Conservation (phyloP, 352 stramenopile species). For the Aphanomyces stellatus region DNA sequence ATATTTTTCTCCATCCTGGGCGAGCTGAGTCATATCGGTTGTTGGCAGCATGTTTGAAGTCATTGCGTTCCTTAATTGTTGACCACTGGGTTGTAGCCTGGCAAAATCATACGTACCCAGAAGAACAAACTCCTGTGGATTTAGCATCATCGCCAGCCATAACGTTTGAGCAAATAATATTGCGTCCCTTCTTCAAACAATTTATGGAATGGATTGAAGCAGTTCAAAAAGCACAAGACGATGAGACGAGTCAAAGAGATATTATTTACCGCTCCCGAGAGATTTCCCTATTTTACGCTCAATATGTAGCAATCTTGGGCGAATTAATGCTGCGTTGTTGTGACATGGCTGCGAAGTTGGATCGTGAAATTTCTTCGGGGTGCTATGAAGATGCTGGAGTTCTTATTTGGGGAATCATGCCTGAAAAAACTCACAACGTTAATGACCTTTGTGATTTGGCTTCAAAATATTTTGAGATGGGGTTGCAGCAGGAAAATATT, state of each 20-base stretch:
- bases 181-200: not conserved
- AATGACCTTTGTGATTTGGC: not conserved
- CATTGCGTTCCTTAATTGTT: constrained; percentile 6
- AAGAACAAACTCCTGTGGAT: not conserved
- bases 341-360: constrained; percentile 46
- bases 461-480: not conserved
- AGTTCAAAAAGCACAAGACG: not conserved
- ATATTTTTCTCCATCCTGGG: constrained; percentile 3
- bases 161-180: constrained; percentile 1
- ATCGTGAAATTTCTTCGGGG: constrained; percentile 34
- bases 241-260: not conserved
- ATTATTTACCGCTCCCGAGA: not conserved
- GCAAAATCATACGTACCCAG: not conserved
- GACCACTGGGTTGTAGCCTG: constrained; percentile 16
- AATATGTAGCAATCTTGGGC: constrained; percentile 43
- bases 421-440: constrained; percentile 25
- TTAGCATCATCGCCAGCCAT: not conserved
- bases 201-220: constrained; percentile 11
- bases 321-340: constrained; percentile 61
- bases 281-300: constrained; percentile 37
- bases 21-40: constrained; percentile 5
- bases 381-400: constrained; percentile 66
- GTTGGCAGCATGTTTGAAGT: not conserved
- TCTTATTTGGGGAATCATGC: constrained; percentile 60
- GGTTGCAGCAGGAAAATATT: not conserved